Evolutionary conservation across 108 stramenopile genomes (phyloP).

Genomic region (Craspedostauros australis): DNA sequence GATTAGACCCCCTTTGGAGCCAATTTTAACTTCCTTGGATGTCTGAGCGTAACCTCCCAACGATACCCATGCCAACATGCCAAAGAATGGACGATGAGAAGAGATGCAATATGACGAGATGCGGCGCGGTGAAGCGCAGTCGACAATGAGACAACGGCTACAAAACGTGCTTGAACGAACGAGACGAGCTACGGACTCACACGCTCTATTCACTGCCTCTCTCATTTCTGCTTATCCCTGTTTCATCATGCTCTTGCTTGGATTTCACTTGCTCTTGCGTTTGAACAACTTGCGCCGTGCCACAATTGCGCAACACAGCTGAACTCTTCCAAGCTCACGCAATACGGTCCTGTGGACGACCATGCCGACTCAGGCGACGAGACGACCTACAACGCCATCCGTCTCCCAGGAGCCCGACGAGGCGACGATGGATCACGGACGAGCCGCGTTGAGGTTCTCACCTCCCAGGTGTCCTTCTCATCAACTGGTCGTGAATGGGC

Average conservation of each 20-base stretch:
- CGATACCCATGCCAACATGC: not conserved
- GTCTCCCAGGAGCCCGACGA: conserved; percentile 78
- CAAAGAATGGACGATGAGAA: too few relatives aligned
- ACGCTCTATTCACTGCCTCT: too few relatives aligned
- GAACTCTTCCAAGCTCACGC: conserved; percentile 75
- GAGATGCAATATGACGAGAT: too few relatives aligned
- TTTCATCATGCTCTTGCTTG: too few relatives aligned
- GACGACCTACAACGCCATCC: conserved; percentile 44
- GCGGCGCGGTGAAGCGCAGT: too few relatives aligned
- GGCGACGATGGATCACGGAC: conserved; percentile 85
- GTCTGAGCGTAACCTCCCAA: conserved; percentile 41
- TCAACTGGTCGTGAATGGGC: conserved; percentile 88
- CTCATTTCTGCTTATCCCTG: too few relatives aligned
- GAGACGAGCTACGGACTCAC: too few relatives aligned
- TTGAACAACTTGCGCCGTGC: too few relatives aligned
- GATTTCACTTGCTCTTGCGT: too few relatives aligned
- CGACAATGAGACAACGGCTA: too few relatives aligned
- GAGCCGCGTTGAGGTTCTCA: conserved; percentile 78
- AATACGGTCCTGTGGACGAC: conserved; percentile 76
- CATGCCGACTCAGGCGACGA: conserved; percentile 77
- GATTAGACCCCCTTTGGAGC: conserved; percentile 37
- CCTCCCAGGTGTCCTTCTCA: conserved; percentile 77
- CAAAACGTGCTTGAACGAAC: too few relatives aligned
- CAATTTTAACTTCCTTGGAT: conserved; percentile 62
- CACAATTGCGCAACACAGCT: too few relatives aligned